These are phyloP conservation scores for Monosporascus cannonballus DNA, from an alignment of 2,329 filamentous ascomycete genomes.

Conservation along the genomic window DNA sequence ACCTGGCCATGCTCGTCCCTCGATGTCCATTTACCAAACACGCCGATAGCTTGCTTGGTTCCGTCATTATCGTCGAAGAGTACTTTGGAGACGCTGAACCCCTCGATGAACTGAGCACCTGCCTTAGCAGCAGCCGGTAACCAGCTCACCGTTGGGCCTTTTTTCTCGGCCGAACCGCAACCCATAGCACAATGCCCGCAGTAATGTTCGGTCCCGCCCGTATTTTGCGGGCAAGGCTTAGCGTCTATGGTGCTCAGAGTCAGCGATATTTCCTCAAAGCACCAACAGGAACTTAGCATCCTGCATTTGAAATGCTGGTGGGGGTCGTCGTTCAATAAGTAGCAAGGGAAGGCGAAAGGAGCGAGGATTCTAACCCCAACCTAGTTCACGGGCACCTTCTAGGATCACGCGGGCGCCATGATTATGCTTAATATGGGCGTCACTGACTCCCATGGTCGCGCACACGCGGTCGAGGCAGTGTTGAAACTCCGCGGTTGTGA, in stretches of 20 bases:
- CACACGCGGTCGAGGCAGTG: constrained; percentile 75
- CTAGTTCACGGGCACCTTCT: constrained; percentile 67
- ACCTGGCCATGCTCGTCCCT: constrained; percentile 58
- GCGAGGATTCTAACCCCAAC: constrained; percentile 45
- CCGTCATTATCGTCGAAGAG: constrained; percentile 53
- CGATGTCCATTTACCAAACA: constrained; percentile 70
- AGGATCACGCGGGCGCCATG: constrained; percentile 65
- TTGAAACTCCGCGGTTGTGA: constrained; percentile 68
- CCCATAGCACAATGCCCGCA: constrained; percentile 62
- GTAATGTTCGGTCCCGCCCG: constrained; percentile 64
- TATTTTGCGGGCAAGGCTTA: constrained; percentile 72
- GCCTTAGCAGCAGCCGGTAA: constrained; percentile 72
- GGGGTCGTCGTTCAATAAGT: too few relatives aligned
- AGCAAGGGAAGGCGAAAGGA: not conserved
- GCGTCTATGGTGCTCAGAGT: constrained; percentile 27
- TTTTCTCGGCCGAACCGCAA: constrained; percentile 65
- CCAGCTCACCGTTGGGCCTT: constrained; percentile 70
- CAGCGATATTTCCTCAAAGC: not conserved
- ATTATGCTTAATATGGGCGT: constrained; percentile 64
- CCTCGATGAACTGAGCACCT: constrained; percentile 79
- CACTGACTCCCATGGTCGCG: constrained; percentile 67
- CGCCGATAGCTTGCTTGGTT: constrained; percentile 57
- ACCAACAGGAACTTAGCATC: too few relatives aligned
- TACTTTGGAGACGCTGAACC: constrained; percentile 65
- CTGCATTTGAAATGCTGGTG: too few relatives aligned